Evolutionary conservation across 2,329 filamentous ascomycete species (phyloP).

Genomic region (Cladophialophora exuberans): DNA sequence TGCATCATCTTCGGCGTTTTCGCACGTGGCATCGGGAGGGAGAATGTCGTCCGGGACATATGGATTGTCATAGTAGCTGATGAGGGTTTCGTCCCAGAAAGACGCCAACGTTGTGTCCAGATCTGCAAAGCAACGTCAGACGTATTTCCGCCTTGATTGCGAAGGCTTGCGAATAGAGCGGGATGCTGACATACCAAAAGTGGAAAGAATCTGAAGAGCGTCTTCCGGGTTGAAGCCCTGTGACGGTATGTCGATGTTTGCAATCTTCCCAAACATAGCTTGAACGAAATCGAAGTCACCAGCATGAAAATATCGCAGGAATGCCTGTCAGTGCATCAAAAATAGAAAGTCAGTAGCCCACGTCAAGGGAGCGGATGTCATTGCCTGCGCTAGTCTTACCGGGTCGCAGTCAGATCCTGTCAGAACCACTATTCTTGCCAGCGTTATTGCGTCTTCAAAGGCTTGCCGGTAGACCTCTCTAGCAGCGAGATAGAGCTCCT

Average conservation of each 20-base stretch:
- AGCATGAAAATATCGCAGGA: constrained; percentile 6
- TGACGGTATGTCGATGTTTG: constrained; percentile 2
- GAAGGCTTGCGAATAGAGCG: not conserved
- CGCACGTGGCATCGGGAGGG: too few relatives aligned
- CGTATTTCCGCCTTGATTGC: not conserved
- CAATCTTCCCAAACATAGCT: constrained; percentile 5
- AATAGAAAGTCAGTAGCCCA: not conserved
- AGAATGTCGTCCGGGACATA: not conserved
- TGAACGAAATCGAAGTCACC: constrained; percentile 13
- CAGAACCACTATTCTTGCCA: constrained; percentile 7
- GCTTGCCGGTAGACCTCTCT: not conserved
- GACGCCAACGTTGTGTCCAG: not conserved
- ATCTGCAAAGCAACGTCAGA: too few relatives aligned
- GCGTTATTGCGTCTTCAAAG: constrained; percentile 13
- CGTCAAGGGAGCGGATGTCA: not conserved
- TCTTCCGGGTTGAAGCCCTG: not conserved
- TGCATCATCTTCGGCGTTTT: not conserved
- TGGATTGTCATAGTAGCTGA: not conserved
- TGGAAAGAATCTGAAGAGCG: not conserved
- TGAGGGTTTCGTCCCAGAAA: not conserved
- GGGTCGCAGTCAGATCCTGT: constrained; percentile 9
- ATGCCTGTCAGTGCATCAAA: not conserved
- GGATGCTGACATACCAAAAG: not conserved
- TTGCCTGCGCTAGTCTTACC: not conserved
- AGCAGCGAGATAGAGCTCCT: not conserved